Percentiles rank a stretch among this genome's conserved stretches.
phyloP scores from a whole-genome alignment of 2,329 filamentous ascomycete species.

The Penicillium sp. region DNA sequence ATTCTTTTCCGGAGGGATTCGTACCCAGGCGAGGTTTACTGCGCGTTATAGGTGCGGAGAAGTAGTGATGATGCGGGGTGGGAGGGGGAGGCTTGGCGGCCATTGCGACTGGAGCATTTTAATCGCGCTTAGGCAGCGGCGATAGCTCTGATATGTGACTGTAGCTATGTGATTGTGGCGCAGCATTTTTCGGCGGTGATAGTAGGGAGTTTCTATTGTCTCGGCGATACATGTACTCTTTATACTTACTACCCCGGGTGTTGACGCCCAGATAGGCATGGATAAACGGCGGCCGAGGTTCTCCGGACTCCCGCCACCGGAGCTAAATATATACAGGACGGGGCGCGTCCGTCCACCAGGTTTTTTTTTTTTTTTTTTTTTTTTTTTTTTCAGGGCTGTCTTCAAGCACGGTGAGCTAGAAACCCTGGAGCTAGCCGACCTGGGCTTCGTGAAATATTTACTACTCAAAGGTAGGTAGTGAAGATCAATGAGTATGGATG shows the following conservation, averaged over 20 bases:
- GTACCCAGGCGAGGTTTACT: background rate
- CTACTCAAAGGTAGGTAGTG: too few relatives aligned
- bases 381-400: background rate
- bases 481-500: too few relatives aligned
- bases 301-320: background rate
- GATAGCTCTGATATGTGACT: background rate
- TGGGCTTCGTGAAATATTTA: background rate
- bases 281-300: background rate
- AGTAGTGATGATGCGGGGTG: background rate
- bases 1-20: background rate
- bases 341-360: background rate
- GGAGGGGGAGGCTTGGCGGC: background rate
- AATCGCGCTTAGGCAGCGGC: background rate
- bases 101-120: background rate
- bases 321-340: background rate
- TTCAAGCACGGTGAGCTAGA: background rate
- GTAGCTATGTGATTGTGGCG: background rate
- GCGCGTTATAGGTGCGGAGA: background rate
- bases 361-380: background rate
- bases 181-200: background rate
- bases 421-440: background rate
- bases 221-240: background rate
- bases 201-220: background rate
- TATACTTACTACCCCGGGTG: background rate
- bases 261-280: background rate